phyloP scores from a whole-genome alignment of 345 rosid genomes.

The Hypericum perforatum region DNA sequence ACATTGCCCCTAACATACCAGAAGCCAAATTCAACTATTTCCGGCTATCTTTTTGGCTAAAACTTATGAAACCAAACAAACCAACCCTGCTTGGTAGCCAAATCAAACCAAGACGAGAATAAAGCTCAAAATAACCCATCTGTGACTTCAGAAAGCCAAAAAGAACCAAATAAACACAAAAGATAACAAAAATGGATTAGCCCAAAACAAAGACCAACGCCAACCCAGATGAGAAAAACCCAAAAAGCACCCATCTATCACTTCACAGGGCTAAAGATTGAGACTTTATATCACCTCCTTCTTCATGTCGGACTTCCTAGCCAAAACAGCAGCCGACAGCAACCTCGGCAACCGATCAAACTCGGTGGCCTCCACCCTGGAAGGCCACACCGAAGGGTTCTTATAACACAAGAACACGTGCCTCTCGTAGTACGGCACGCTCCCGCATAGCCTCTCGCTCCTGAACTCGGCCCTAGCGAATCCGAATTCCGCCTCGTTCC shows the following conservation, averaged over 20 bases:
- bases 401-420: conserved; percentile 92
- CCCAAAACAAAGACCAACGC: no score
- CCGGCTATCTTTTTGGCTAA: no score
- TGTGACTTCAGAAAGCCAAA: no score
- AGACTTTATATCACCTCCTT: conserved; percentile 37
- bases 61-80: no score
- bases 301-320: conserved; percentile 54
- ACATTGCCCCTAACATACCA: no score
- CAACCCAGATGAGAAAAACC: not conserved
- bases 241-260: not conserved
- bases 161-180: no score
- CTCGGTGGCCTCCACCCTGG: conserved; percentile 95
- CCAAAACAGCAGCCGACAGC: conserved; percentile 67
- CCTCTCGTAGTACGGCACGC: conserved; percentile 77
- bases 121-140: no score
- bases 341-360: conserved; percentile 86
- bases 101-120: no score
- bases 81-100: no score
- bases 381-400: conserved; percentile 90
- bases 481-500: conserved; percentile 57
- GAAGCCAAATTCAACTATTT: no score
- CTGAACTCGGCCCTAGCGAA: conserved; percentile 75
- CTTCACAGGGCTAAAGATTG: not conserved
- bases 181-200: no score
- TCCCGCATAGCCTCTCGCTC: conserved; percentile 49